Evolutionary conservation across 768 basidiomycete genomes (phyloP), one percentile per base, ranked within the genome.

Genomic region (Naganishia vishniacii): DNA sequence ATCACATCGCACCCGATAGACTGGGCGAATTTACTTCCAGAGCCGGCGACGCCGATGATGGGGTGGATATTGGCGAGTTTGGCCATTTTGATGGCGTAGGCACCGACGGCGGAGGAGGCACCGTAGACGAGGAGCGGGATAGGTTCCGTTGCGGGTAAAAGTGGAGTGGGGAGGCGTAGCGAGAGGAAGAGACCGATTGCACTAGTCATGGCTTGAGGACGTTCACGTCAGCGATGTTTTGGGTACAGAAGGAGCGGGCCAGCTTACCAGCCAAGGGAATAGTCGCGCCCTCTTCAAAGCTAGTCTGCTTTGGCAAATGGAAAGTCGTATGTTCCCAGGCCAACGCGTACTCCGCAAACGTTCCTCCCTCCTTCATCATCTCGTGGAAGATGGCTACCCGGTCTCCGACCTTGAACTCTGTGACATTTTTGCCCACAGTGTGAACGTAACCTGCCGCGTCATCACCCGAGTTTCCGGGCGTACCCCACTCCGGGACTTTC

Each of bases 301-400:
- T 32, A 1, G 53, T 63, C 16, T 34, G 3, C 20, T 62, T 20
- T 3, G 61, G 61, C 41, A 66, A 29, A 23, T 62, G 60, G 42
- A 66, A 66, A 13, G 61, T 59, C 29, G 49, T 61, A 18, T 58
- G 53, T 32, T 62, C 46, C 41, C 42, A 46, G 20, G 53, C 61
- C 11, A 66, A 31, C 5, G 44, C 61, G 37, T 56, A 66, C 40
- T 66, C 61, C 1, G 65, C 65, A 49, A 56, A 66, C 18, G 60
- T 46, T 11, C 65, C 65, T 31, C 56, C 48, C 20, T 4, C 11
- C 12, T 1, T 16, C 18, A 42, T 47, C 66, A 67, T 67, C 42
- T 63, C 61, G 45, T 67, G 66, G 48, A 67, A 67, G 40, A 62
- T 62, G 13, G 66, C 66, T 2, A 67, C 66, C 23, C 66, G 48